Conservation (phyloP, 768 basidiomycete genomes). For the Lactifluus pinguis region DNA sequence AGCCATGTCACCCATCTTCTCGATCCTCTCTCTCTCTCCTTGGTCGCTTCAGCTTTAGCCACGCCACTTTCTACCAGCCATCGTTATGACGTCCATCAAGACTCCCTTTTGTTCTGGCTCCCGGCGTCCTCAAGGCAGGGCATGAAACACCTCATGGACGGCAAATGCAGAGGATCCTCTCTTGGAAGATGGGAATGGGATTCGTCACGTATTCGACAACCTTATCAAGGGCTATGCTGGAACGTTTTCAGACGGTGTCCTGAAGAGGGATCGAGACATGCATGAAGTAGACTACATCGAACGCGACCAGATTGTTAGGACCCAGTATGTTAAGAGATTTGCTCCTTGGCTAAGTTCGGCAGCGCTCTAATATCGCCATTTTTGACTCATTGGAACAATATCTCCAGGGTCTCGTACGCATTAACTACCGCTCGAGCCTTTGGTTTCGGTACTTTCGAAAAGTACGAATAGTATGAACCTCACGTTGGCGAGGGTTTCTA, state of each 20-base stretch:
- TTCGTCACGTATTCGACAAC: constrained; percentile 70
- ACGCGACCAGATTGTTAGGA: constrained; percentile 86
- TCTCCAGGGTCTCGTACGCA: constrained; percentile 82
- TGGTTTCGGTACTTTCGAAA: constrained; percentile 73
- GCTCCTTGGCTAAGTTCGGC: constrained; percentile 76
- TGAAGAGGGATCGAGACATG: constrained; percentile 68
- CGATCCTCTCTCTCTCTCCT: constrained; percentile 24
- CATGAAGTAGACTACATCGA: constrained; percentile 93
- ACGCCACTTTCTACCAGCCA: constrained; percentile 38
- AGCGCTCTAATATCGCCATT: neutral
- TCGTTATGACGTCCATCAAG: constrained; percentile 26
- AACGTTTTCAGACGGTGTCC: constrained; percentile 54
- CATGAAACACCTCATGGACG: constrained; percentile 57
- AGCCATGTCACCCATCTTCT: constrained; percentile 21
- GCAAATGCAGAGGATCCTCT: constrained; percentile 49
- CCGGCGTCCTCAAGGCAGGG: constrained; percentile 37
- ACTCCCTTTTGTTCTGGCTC: constrained; percentile 46
- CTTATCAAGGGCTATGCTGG: constrained; percentile 77
- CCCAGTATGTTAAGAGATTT: constrained; percentile 55
- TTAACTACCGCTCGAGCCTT: constrained; percentile 78
- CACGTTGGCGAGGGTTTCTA: constrained; percentile 88
- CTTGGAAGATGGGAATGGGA: constrained; percentile 42
- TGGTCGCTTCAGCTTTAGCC: constrained; percentile 33
- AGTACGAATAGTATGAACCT: constrained; percentile 64
- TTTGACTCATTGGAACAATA: constrained; percentile 11